Evolutionary conservation across 371 early-diverging fungal genomes (phyloP).

Genomic region (Aphelidium insulamus): DNA sequence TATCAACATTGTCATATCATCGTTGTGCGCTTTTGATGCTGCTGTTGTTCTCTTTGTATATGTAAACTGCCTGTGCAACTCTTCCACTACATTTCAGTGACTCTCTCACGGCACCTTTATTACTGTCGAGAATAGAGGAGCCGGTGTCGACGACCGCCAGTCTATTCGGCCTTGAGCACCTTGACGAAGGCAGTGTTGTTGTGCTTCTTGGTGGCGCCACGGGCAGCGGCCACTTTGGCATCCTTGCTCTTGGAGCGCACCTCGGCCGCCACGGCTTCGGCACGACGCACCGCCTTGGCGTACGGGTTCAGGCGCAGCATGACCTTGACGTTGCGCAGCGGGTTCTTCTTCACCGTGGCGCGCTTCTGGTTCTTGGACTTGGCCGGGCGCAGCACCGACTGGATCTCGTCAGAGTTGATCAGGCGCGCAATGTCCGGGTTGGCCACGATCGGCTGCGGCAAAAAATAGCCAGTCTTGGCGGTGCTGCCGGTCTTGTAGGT

Average conservation of each 20-base stretch:
- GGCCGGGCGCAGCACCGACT: slow-evolving; percentile 77
- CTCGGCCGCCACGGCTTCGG: slow-evolving; percentile 41
- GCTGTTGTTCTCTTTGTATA: too few species aligned
- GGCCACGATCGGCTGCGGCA: slow-evolving; percentile 72
- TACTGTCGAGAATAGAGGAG: too few species aligned
- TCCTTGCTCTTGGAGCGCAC: slow-evolving; percentile 40
- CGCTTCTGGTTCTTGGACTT: slow-evolving; percentile 57
- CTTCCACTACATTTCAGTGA: too few species aligned
- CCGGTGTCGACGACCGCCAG: too few species aligned
- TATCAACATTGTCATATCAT: too few species aligned
- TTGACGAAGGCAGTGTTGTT: too few species aligned
- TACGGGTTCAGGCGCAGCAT: slow-evolving; percentile 93
- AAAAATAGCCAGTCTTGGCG: slow-evolving; percentile 83
- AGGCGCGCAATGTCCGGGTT: slow-evolving; percentile 90
- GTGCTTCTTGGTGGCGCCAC: slow-evolving; percentile 20
- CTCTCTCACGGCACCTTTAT: too few species aligned
- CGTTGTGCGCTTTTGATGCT: too few species aligned
- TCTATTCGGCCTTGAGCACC: slow-evolving; percentile 33
- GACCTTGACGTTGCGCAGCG: slow-evolving; percentile 76
- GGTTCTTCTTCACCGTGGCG: slow-evolving; percentile 92
- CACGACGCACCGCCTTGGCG: slow-evolving; percentile 64
- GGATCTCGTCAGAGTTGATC: slow-evolving; percentile 95
- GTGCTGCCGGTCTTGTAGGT: slow-evolving; percentile 52
- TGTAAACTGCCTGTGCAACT: too few species aligned
- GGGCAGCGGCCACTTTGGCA: slow-evolving; percentile 31